Evolutionary conservation across 1,284 basidiomycete genomes (phyloP), one percentile per base, ranked within the genome.

Genomic region (Cryptococcus sp.): DNA sequence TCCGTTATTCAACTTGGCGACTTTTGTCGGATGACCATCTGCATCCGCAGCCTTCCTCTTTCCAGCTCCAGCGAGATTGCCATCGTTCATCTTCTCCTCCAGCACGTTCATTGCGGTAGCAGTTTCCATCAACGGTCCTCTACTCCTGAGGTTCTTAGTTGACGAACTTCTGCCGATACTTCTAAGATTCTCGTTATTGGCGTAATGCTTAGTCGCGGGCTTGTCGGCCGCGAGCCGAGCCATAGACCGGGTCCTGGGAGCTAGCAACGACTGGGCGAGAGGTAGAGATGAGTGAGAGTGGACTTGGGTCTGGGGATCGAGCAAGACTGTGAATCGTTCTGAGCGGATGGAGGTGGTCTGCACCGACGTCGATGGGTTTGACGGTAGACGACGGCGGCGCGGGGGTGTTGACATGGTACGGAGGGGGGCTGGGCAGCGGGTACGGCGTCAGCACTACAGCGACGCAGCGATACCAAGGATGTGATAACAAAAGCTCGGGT

Each of bases 121-220:
- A 38, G 20, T 56, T 23, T 57, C 61, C 45, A 50, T 64, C n/a
- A 57, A 45, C 22, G 57, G 54, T 16, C 57, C 58, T 23, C 56
- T 41, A 47, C 61, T 64, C 31, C 58, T 55, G 19, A 60, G 42
- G 55, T 47, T 60, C 53, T 56, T 60, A 7, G 50, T 48, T 48
- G 16, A 19, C 20, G n/a, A 47, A 19, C 50, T n/a, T 19, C 31
- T 23, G 35, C 47, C 8, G 39, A 19, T 45, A 23, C 45, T 44
- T 13, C 16, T 19, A 17, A 13, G 16, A 11, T 15, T 40, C 15
- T 13, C 20, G 44, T 48, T 39, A 10, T 27, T n/a, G 54, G 16
- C 57, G 27, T 64, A 55, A 58, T 55, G 46, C 39, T 55, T 53
- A 27, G 56, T 49, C 16, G 23, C 31, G 19, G 50, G 13, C 23